phyloP scores from a whole-genome alignment of 2,329 filamentous ascomycete species.

The Venturiaceae sp. region DNA sequence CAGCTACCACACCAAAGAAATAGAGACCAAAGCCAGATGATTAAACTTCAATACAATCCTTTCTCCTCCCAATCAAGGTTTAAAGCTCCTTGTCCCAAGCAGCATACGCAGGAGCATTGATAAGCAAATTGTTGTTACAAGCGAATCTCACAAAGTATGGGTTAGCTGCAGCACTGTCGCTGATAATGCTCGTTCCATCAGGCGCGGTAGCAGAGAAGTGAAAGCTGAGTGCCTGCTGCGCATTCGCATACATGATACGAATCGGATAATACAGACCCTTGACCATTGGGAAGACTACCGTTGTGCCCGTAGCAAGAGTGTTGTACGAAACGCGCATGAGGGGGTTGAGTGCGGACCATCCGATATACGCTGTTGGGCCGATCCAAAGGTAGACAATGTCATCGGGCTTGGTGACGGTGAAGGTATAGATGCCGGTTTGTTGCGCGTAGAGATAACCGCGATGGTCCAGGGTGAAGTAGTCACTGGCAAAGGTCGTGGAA shows the following conservation, averaged over 20 bases:
- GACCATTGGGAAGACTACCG: background rate
- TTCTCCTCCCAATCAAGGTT: background rate
- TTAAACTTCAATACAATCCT: no score
- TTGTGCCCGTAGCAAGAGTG: background rate
- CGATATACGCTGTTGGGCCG: background rate
- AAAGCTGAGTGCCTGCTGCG: background rate
- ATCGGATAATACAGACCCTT: background rate
- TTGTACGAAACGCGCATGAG: background rate
- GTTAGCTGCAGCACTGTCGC: background rate
- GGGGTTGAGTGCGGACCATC: background rate
- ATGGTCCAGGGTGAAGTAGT: background rate
- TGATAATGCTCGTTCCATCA: background rate
- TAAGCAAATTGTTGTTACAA: background rate
- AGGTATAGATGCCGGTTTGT: background rate
- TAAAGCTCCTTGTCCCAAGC: background rate
- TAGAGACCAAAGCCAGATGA: background rate
- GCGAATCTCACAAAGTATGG: background rate
- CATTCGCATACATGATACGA: conserved; percentile 2
- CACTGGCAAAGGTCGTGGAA: background rate
- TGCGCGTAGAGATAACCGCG: background rate
- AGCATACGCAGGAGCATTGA: background rate
- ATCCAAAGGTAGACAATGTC: background rate
- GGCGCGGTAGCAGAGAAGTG: background rate
- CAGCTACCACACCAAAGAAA: no score
- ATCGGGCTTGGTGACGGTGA: background rate